Evolutionary conservation across 2,329 filamentous ascomycete species (phyloP), one percentile per base, ranked within the genome.

Genomic region (Trichoderma sp.): DNA sequence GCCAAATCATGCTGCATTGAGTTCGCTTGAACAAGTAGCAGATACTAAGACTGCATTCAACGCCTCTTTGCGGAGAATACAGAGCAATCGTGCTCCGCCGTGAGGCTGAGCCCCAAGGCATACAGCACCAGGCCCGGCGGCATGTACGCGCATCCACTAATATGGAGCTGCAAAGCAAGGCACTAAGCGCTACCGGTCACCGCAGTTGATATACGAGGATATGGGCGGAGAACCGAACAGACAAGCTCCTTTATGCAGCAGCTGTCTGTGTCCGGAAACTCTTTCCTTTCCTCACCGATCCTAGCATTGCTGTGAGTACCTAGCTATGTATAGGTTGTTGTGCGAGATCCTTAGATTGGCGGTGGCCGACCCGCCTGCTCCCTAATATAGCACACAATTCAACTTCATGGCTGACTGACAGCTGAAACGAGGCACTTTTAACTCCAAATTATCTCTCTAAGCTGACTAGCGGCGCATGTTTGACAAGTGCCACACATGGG

Each of bases 61-160:
- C 33, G 33, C 33, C 47, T 21, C 47, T 49, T 24, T 13, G 47
- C 47, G 21, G 21, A 24, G 47, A 49, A 49, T 49, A 53, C 43
- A 24, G 5, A 35, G 33, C 31, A 64, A 24, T 21, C 40, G 37
- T 27, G 24, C 52, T 33, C 62, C 35, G 27, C 37, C 37, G 16
- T 53, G 62, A 66, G 62, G 62, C 62, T 66, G 62, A 66, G 57
- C 27, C 35, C 43, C 62, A 57, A 66, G 62, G 62, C 62, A 66
- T 57, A 66, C 35, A 56, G 35, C 62, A 65, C 49, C 33, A 35
- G 33, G 3, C 33, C 61, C 56, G 62, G 47, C 43, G 27, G 61
- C 33, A 40, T 40, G 47, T 24, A 55, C 43, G 43, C 29, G 58
- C 58, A 31, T 47, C 58, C 37, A 49, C 57, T n/a, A 19, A 7